A percentile compares a stretch with the other conserved stretches of the same genome.
Conservation (phyloP, 371 early-diverging fungal species). For the Blakeslea trispora region DNA sequence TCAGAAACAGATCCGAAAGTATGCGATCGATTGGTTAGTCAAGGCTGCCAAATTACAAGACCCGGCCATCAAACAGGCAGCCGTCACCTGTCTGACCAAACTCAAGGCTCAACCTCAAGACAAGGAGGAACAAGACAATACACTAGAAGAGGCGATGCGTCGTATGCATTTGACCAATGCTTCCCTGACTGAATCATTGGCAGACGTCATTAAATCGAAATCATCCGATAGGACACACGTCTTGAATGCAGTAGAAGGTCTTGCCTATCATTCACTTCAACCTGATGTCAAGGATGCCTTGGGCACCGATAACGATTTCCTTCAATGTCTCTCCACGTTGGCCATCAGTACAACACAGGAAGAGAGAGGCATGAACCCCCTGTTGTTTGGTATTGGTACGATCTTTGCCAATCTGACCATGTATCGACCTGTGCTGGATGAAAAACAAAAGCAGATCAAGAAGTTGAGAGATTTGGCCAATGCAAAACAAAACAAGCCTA, state of each 20-base stretch:
- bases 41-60: conserved; percentile 47
- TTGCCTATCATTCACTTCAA: conserved; percentile 72
- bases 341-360: conserved; percentile 42
- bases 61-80: conserved; percentile 54
- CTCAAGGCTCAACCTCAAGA: conserved; percentile 49
- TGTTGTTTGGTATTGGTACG: conserved; percentile 70
- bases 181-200: conserved; percentile 37
- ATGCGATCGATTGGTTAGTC: conserved; percentile 58
- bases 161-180: conserved; percentile 29
- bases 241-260: conserved; percentile 65
- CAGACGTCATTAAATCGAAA: conserved; percentile 38
- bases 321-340: conserved; percentile 59
- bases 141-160: conserved; percentile 35
- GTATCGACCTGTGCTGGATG: conserved; percentile 67
- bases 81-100: conserved; percentile 69
- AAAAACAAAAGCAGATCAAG: conserved; percentile 80
- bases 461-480: conserved; percentile 73
- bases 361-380: conserved; percentile 38
- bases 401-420: conserved; percentile 73
- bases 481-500: conserved; percentile 30
- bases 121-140: conserved; percentile 18
- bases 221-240: conserved; percentile 34
- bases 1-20: conserved; percentile 54
- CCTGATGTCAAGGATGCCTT: conserved; percentile 66
- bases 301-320: conserved; percentile 51